Base-by-base conservation (phyloP, 768 basidiomycete species). In the Boletus sensibilis region DNA sequence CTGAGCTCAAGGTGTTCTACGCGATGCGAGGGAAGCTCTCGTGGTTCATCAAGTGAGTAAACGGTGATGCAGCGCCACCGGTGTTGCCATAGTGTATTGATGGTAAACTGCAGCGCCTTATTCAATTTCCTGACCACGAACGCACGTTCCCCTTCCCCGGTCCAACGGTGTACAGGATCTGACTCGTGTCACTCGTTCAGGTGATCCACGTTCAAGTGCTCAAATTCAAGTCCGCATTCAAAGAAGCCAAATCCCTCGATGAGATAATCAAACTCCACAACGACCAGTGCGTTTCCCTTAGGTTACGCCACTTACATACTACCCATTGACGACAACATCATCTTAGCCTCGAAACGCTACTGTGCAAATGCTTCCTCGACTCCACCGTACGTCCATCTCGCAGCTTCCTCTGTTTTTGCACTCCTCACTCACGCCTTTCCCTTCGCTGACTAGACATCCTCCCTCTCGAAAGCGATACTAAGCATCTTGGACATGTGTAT, bases 21-120 rank as follows among this genome's bases (percentile, higher is more conserved):
- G 87, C 87, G 0, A 81, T 91, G 78, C 74, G 90, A 58, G 83
- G 85, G 60, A 84, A 86, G 53, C 63, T 94, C 56, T 87, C 87
- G 55, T 94, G 92, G 92, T 89, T 92, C 62, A 80, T 89, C 68
- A 91, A 89, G 91, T 92, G 65, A 63, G 87, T 79, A n/a, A 10
- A 18, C 12, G 46, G 34, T 25, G 29, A 18, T 42, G 33, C 34
- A n/a, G 20, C 33, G 34, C 11, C 9, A 0, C 34, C 14, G 1
- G 35, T 13, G 1, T 14, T 20, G 10, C 13, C 0, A 14, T 11
- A 20, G 14, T 33, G 7, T 46, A 37, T 44, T 59, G 27, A 64
- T 13, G 14, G 18, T 47, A 31, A n/a, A 57, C 43, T 42, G 16
- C 56, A 90, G 89, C 60, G 81, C 81, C 0, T 63, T 90, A 37